Percentiles rank a stretch among this genome's conserved stretches.
Conservation (phyloP, 1,139 yeast species). For the Hemisphaericaspora lyxosophila region DNA sequence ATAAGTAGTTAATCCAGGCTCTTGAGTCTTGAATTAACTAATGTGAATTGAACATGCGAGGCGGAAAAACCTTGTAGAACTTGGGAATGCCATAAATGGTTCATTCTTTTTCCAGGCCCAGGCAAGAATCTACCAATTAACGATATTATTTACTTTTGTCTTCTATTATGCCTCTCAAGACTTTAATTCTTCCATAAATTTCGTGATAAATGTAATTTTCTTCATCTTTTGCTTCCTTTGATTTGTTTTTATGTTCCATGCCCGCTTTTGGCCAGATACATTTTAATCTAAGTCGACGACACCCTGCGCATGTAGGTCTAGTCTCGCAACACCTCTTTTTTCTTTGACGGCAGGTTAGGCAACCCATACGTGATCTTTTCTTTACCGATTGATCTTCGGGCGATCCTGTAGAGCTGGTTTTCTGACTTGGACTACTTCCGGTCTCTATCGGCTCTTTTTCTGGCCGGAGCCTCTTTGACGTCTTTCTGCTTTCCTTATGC, state of each 20-base stretch:
- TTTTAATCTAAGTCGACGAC: constrained; percentile 38
- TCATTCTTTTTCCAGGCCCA: too few relatives aligned
- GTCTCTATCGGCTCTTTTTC: background rate
- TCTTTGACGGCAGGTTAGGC: constrained; percentile 46
- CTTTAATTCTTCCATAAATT: constrained; percentile 58
- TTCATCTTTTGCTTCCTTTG: constrained; percentile 48
- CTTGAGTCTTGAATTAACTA: too few relatives aligned
- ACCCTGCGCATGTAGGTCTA: constrained; percentile 44
- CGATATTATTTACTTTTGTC: constrained; percentile 26
- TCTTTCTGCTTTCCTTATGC: background rate
- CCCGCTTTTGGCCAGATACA: constrained; percentile 56
- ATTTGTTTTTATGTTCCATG: constrained; percentile 48
- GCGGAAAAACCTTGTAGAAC: too few relatives aligned
- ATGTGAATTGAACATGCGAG: background rate
- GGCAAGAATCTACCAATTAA: too few relatives aligned
- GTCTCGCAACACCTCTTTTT: constrained; percentile 48
- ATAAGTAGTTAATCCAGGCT: too few relatives aligned
- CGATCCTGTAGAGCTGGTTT: constrained; percentile 1
- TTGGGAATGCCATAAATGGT: too few relatives aligned
- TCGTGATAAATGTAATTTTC: constrained; percentile 52
- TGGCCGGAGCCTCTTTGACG: background rate
- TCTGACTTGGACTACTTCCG: constrained; percentile 2
- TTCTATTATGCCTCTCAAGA: constrained; percentile 61
- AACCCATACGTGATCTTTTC: constrained; percentile 46
- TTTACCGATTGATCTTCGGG: constrained; percentile 18